phyloP scores from a whole-genome alignment of 306 rosid species.

The Adenanthera pavonina region DNA sequence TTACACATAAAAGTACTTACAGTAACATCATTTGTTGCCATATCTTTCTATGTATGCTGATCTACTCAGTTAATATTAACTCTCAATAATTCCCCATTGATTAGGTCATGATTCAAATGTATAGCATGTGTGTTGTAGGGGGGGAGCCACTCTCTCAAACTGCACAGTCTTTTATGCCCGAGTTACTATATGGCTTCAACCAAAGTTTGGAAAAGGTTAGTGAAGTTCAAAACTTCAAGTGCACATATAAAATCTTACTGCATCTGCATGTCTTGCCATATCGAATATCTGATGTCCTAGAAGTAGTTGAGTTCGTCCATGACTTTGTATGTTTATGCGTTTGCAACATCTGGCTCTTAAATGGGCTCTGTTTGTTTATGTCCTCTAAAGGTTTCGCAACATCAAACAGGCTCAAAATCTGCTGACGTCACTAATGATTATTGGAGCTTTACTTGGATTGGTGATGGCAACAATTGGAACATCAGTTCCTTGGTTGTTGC shows the following conservation, averaged over 20 bases:
- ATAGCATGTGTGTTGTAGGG: background rate
- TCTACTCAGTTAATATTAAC: slow-evolving; percentile 24
- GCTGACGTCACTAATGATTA: slow-evolving; percentile 10
- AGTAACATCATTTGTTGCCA: background rate
- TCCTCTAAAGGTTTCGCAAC: background rate
- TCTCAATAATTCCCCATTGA: slow-evolving; percentile 15
- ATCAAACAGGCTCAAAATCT: slow-evolving; percentile 8
- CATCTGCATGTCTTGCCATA: background rate
- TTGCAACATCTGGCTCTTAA: slow-evolving; percentile 6
- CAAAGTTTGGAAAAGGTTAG: background rate
- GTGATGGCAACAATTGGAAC: background rate
- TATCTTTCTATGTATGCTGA: background rate
- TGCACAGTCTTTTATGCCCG: slow-evolving; percentile 12
- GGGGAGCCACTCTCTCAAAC: slow-evolving; percentile 21
- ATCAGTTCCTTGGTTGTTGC: slow-evolving; percentile 6
- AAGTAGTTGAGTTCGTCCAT: background rate
- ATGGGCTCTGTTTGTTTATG: background rate
- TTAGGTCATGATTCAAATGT: slow-evolving; percentile 52
- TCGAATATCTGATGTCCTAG: background rate
- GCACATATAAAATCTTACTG: background rate
- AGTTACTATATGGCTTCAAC: slow-evolving; percentile 4
- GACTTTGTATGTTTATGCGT: background rate
- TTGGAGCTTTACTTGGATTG: slow-evolving; percentile 1
- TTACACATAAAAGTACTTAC: background rate
- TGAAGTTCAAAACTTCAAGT: background rate